A percentile compares a stretch with the other conserved stretches of the same genome.
These are phyloP conservation scores for Mortierella sp. DNA, from an alignment of 371 early-diverging fungal species.

Conservation along the genomic window DNA sequence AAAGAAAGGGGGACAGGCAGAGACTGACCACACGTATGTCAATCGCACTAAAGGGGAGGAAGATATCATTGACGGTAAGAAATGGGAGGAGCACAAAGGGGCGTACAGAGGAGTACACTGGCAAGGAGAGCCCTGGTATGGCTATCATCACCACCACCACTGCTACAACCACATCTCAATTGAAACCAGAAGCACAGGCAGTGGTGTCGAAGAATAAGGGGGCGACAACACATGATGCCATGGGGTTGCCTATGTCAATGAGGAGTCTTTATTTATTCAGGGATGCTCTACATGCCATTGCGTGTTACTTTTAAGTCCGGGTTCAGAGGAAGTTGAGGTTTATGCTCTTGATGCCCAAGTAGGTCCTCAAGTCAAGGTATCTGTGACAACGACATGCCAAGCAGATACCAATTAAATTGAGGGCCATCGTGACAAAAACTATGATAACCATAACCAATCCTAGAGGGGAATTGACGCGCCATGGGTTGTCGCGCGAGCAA, in stretches of 20 bases:
- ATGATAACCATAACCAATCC: too few relatives aligned
- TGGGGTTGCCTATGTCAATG: background rate
- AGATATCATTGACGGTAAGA: background rate
- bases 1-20: background rate
- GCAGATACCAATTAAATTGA: too few relatives aligned
- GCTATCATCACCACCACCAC: background rate
- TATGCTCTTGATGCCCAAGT: background rate
- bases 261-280: background rate
- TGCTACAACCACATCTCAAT: background rate
- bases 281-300: background rate
- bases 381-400: background rate
- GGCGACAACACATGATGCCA: background rate
- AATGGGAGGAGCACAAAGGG: background rate
- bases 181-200: background rate
- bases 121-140: background rate
- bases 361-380: background rate
- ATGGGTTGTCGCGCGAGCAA: too few relatives aligned
- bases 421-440: too few relatives aligned
- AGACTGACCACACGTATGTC: background rate
- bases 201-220: background rate
- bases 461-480: too few relatives aligned
- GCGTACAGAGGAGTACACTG: background rate
- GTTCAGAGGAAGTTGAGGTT: background rate
- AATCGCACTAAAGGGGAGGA: background rate
- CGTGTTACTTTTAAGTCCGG: background rate